These are phyloP conservation scores for Medicago lupulina DNA, from an alignment of 306 rosid genomes.

Conservation along the genomic window DNA sequence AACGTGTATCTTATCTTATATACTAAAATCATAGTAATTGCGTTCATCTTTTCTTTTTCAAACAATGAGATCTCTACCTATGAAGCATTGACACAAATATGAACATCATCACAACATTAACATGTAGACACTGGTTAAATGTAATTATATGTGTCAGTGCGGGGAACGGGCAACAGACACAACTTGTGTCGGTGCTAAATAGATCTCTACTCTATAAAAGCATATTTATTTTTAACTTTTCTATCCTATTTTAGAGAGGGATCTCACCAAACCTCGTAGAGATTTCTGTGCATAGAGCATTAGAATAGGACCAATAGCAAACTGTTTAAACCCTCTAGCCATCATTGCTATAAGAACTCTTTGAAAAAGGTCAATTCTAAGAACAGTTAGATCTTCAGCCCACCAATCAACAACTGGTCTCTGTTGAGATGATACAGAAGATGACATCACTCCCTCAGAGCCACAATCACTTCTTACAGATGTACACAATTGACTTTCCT, in stretches of 20 bases:
- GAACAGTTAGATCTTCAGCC: conserved; percentile 92
- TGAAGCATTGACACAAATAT: not conserved
- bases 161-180: not conserved
- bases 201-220: not conserved
- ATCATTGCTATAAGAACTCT: conserved; percentile 92
- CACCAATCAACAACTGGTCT: conserved; percentile 87
- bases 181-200: not conserved
- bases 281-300: conserved; percentile 99
- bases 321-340: conserved; percentile 90
- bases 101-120: not conserved
- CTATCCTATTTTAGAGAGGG: conserved; percentile 46
- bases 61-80: not conserved
- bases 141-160: not conserved
- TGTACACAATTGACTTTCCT: conserved; percentile 70
- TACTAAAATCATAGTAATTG: not conserved
- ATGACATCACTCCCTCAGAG: conserved; percentile 44
- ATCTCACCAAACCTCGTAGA: conserved; percentile 97
- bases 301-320: conserved; percentile 82
- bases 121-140: not conserved
- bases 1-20: not conserved
- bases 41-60: not conserved
- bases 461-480: conserved; percentile 51
- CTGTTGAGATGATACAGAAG: conserved; percentile 55
- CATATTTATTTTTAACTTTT: conserved; percentile 2
- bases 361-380: conserved; percentile 90